A percentile compares a stretch with the other conserved stretches of the same genome.
phyloP scores from a whole-genome alignment of 805 yeast genomes.

The Pichia phayaonensis region DNA sequence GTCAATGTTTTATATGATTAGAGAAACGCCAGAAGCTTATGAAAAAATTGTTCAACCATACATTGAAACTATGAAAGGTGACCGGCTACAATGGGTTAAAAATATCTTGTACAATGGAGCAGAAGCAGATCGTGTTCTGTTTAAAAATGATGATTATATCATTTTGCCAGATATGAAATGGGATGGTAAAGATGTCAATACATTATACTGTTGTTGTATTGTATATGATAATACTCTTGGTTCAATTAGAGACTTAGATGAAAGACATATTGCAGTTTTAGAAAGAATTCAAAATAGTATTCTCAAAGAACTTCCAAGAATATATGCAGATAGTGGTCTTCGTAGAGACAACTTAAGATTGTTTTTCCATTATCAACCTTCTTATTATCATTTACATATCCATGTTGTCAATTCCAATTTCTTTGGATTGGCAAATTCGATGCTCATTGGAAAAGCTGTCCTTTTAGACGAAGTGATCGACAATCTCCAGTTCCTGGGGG shows the following conservation, averaged over 20 bases:
- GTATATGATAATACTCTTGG: slow-evolving; percentile 62
- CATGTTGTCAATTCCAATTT: slow-evolving; percentile 76
- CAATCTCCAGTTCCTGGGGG: slow-evolving; percentile 45
- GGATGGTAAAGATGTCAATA: slow-evolving; percentile 67
- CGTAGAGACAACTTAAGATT: slow-evolving; percentile 54
- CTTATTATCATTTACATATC: slow-evolving; percentile 91
- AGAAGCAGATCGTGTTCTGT: slow-evolving; percentile 75
- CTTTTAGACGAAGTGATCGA: slow-evolving; percentile 77
- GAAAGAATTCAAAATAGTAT: slow-evolving; percentile 39
- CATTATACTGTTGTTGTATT: slow-evolving; percentile 72
- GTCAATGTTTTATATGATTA: slow-evolving; percentile 52
- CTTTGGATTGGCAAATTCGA: slow-evolving; percentile 60
- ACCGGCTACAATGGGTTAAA: slow-evolving; percentile 80
- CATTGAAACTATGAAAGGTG: slow-evolving; percentile 68
- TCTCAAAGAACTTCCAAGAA: slow-evolving; percentile 36
- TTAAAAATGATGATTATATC: slow-evolving; percentile 61
- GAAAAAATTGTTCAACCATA: slow-evolving; percentile 57
- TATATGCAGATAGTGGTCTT: slow-evolving; percentile 34
- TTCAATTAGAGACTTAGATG: slow-evolving; percentile 67
- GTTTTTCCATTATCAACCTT: slow-evolving; percentile 91
- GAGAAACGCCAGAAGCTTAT: slow-evolving; percentile 80
- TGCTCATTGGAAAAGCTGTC: slow-evolving; percentile 73
- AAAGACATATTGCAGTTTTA: slow-evolving; percentile 52
- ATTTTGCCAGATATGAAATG: slow-evolving; percentile 94
- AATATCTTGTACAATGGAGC: slow-evolving; percentile 76